Percentiles rank a stretch among this genome's conserved stretches.
Conservation (phyloP, 495 filamentous ascomycete genomes). For the Hypoxylon cercidicola region DNA sequence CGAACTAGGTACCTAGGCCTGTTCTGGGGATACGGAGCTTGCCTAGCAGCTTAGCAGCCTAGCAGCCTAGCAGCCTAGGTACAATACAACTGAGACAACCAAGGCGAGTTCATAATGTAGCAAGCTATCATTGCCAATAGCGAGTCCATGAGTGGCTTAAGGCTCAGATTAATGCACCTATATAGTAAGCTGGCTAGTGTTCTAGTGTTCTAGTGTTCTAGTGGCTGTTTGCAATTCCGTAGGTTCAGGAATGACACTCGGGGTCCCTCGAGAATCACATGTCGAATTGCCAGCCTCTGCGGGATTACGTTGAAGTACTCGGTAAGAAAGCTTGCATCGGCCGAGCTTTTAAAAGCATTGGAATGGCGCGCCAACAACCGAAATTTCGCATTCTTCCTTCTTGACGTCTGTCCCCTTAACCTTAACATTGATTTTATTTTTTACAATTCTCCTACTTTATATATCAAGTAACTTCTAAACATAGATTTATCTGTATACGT, state of each 20-base stretch:
- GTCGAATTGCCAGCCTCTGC: constrained; percentile 17
- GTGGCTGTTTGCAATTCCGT: constrained; percentile 28
- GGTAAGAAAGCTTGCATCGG: constrained; percentile 30
- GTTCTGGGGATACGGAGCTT: constrained; percentile 12
- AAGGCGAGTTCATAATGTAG: neutral
- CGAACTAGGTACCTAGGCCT: constrained; percentile 2
- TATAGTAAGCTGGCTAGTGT: constrained; percentile 14
- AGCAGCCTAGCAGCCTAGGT: no score
- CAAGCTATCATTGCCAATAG: constrained; percentile 31
- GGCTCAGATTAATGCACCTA: constrained; percentile 1
- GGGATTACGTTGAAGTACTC: constrained; percentile 25
- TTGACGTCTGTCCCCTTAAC: constrained; percentile 8
- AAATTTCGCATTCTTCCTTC: neutral
- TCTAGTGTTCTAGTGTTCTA: no score
- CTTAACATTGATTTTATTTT: constrained; percentile 4
- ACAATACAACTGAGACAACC: neutral
- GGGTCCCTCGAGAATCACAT: constrained; percentile 35
- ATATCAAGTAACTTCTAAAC: neutral
- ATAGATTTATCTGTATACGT: constrained; percentile 7
- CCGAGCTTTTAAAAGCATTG: constrained; percentile 32
- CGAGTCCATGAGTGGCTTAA: constrained; percentile 31
- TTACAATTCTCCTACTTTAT: constrained; percentile 1
- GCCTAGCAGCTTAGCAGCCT: no score
- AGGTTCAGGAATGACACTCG: constrained; percentile 13
- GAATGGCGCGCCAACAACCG: constrained; percentile 6